Evolutionary conservation across 225 moss, liverwort and hornwort species (phyloP), one percentile per base, ranked within the genome.

Genomic region (Antitrichia curtipendula): DNA sequence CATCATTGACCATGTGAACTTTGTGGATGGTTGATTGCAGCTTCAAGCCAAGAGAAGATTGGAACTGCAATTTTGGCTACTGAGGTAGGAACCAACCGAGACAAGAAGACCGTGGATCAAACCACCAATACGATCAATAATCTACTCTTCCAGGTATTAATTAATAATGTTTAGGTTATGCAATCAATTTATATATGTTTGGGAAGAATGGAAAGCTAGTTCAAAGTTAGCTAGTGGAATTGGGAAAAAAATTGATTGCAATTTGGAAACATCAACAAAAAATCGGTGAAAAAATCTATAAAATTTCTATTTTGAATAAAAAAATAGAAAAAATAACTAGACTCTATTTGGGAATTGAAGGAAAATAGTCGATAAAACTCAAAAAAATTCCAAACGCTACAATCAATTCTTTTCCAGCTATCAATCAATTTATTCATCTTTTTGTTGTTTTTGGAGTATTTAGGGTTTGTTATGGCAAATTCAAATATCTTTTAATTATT

Each of bases 81-180:
- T 3, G 99, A 99, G 93, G 94, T 99, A 52, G 99, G 99, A 88
- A 97, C 97, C 21, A 83, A 74, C 68, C 96, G 99, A 19, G 96
- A 96, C 50, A 94, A 88, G 85, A 82, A 91, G 64, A 93, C 89
- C 1, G 96, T 99, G 38, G 94, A 96, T 64, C 84, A 84, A n/a
- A 92, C 90, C 52, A 94, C 92, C 71, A 92, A 94, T 8, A 92
- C 84, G 64, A 94, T 99, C 9, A 95, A 95, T 77, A 92, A 84
- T 36, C 70, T 97, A 28, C 91, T 99, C 4, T 94, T 91, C 49
- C 93, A 97, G 97, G 96, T 96, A n/a, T 1, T 8, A 16, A 38
- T 29, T 14, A 49, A 32, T 17, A 8, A 18, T 23, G 43, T 34
- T 45, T 1, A 22, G 47, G 17, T 32, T 47, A 6, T 13, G 29